These are phyloP conservation scores for Hyaloperonospora arabidopsidis DNA, from an alignment of 352 stramenopile species.

Conservation along the genomic window DNA sequence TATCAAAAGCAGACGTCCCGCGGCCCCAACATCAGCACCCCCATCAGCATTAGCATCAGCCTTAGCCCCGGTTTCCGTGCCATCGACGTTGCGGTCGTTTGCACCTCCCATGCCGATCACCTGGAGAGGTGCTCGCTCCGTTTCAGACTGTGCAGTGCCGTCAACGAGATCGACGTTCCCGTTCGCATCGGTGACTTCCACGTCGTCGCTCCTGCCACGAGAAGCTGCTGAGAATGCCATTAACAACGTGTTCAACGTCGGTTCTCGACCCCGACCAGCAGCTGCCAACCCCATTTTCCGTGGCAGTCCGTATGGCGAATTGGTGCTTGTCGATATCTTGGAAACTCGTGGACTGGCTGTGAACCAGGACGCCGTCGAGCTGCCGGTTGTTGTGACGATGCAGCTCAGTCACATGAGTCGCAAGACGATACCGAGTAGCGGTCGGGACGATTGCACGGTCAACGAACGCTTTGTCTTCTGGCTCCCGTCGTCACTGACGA, in stretches of 20 bases:
- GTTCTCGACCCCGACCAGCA: constrained; percentile 13
- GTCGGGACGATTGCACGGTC: constrained; percentile 20
- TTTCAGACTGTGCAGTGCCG: constrained; percentile 16
- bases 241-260: constrained; percentile 51
- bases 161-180: constrained; percentile 14
- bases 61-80: not conserved
- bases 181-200: constrained; percentile 13
- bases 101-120: constrained; percentile 37
- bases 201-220: constrained; percentile 16
- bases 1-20: constrained; percentile 11
- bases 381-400: constrained; percentile 42
- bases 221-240: constrained; percentile 30
- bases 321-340: constrained; percentile 60
- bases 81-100: constrained; percentile 32
- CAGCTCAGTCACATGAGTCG: constrained; percentile 31
- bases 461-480: constrained; percentile 76
- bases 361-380: constrained; percentile 36
- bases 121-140: constrained; percentile 37
- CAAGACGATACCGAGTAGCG: constrained; percentile 23
- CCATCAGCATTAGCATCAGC: not conserved
- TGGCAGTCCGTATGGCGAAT: constrained; percentile 53
- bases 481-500: constrained; percentile 38
- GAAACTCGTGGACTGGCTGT: constrained; percentile 40
- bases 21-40: not conserved
- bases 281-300: constrained; percentile 24